Evolutionary conservation across 805 yeast species (phyloP), one percentile per base, ranked within the genome.

Genomic region (Ogataea glucozyma): DNA sequence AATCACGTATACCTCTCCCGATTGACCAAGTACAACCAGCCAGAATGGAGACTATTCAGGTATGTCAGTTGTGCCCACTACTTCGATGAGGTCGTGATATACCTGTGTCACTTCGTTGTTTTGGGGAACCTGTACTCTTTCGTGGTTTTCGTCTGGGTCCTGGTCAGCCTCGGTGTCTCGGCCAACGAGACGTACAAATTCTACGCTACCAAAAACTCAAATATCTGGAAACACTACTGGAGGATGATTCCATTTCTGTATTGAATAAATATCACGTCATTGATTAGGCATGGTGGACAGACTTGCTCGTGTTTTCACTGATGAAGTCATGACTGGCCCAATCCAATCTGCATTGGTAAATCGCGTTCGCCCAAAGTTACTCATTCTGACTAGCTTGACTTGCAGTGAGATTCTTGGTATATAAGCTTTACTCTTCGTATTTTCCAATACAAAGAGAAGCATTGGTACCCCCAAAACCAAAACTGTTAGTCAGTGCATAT

Each of bases 401-500:
- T n/a, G n/a, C n/a, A n/a, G 31, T 11, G 26, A 22, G 10, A 8
- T 22, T 22, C 10, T 22, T 22, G 10, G 26, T 8, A 7, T 22
- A 18, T 30, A 10, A 26, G 21, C 12, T 14, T 30, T 16, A 17
- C 39, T 23, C 26, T 34, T 32, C 35, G 26, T 47, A 59, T 26
- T 65, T 70, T 23, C 69, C 67, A 49, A 83, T 76, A 32, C 81
- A 72, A 2, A 93, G 57, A 2, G 95, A 75, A 6, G 95, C 83
- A 62, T 93, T 93, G 4, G 95, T 88, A 7, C 99, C 99, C 6
- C 99, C 99, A 67, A 93, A 93, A 0, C 99, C 99, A 66, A 95
- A 91, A 54, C 97, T 88, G 58, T 93, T 93, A 36, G 88, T 79
- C 53, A 93, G 48, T 0, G 91, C 97, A 49, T 76, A 72, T 3